Percentiles rank a stretch among this genome's conserved stretches.
These are phyloP conservation scores for Boletus rufocinnamomeus DNA, from an alignment of 768 basidiomycete species.

Conservation along the genomic window DNA sequence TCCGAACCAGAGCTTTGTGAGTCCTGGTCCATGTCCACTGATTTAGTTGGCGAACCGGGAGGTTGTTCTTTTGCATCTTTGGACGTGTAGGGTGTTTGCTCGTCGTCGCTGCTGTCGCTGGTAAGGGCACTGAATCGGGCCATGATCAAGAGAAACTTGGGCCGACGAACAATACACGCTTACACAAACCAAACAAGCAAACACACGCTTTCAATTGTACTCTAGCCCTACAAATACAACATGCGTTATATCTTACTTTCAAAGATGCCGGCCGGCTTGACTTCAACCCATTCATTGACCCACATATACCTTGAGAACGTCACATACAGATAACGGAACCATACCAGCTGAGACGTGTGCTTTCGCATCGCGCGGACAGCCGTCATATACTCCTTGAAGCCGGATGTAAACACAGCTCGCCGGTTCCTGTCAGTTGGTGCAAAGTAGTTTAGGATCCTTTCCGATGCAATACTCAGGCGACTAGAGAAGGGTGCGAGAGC, in stretches of 20 bases:
- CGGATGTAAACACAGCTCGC: conserved; percentile 53
- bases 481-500: conserved; percentile 50
- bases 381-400: conserved; percentile 52
- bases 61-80: conserved; percentile 23
- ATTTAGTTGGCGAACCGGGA: conserved; percentile 22
- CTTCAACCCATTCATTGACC: conserved; percentile 79
- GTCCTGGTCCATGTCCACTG: conserved; percentile 36
- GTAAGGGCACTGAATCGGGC: conserved; percentile 68
- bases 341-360: conserved; percentile 77
- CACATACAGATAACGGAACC: conserved; percentile 90
- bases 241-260: not conserved
- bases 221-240: not conserved
- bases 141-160: conserved; percentile 41
- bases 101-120: conserved; percentile 58
- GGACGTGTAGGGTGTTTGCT: conserved; percentile 39
- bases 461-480: conserved; percentile 44
- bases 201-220: conserved; percentile 9
- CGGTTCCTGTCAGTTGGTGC: not conserved
- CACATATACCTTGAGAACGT: conserved; percentile 87
- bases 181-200: conserved; percentile 33
- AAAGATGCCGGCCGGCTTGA: conserved; percentile 26
- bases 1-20: conserved; percentile 31
- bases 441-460: conserved; percentile 7
- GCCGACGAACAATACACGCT: conserved; percentile 24
- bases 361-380: conserved; percentile 69